Evolutionary conservation across 2,329 filamentous ascomycete species (phyloP).

Genomic region (Penicillium freii): DNA sequence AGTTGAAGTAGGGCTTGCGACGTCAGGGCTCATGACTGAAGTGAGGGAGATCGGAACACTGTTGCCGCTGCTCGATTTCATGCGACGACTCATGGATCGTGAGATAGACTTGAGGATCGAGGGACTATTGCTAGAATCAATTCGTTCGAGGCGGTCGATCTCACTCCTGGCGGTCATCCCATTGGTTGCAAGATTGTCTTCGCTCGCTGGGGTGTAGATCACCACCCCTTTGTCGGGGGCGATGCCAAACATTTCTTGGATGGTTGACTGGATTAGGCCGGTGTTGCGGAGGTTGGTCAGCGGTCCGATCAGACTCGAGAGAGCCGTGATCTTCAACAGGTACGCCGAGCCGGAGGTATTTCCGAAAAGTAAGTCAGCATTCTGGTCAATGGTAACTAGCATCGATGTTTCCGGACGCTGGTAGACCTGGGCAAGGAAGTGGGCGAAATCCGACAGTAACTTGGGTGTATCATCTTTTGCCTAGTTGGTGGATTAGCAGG

Average conservation of each 20-base stretch:
- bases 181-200: constrained; percentile 70
- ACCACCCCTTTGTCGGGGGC: constrained; percentile 66
- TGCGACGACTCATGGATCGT: constrained; percentile 39
- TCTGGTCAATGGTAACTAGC: constrained; percentile 72
- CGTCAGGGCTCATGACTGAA: constrained; percentile 16
- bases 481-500: constrained; percentile 24
- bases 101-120: constrained; percentile 42
- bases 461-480: constrained; percentile 73
- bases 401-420: constrained; percentile 71
- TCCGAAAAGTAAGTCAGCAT: constrained; percentile 70
- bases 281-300: constrained; percentile 79
- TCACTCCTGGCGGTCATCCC: constrained; percentile 68
- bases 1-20: not conserved
- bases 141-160: constrained; percentile 58
- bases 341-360: constrained; percentile 78
- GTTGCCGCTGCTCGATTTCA: constrained; percentile 31
- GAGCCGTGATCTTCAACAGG: constrained; percentile 68
- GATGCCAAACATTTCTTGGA: constrained; percentile 70
- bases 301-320: constrained; percentile 67
- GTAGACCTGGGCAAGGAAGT: constrained; percentile 71
- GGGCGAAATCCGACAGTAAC: constrained; percentile 70
- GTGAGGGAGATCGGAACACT: constrained; percentile 26
- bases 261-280: constrained; percentile 70
- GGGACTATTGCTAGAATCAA: constrained; percentile 42
- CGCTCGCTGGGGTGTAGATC: constrained; percentile 66